phyloP scores from a whole-genome alignment of 495 filamentous ascomycete species.

The Xylaria castorea region DNA sequence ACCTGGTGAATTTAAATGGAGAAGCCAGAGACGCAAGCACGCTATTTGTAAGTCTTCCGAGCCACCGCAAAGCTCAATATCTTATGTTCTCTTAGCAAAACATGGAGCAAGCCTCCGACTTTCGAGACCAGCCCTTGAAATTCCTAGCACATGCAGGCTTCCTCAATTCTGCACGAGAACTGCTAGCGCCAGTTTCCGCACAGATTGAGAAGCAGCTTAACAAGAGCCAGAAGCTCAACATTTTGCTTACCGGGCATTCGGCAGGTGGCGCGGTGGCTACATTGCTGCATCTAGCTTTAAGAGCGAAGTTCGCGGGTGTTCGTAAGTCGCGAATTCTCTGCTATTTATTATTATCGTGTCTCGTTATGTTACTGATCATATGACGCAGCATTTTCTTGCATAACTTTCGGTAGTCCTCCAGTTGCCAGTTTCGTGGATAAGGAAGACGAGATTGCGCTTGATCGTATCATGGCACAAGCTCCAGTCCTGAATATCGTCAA shows the following conservation, averaged over 20 bases:
- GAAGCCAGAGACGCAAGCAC: not conserved
- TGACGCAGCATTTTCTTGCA: not conserved
- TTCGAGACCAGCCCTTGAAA: not conserved
- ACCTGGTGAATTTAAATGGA: slow-evolving; percentile 1
- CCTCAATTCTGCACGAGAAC: not conserved
- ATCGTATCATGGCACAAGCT: not conserved
- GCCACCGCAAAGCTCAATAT: not conserved
- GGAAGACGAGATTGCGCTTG: not conserved
- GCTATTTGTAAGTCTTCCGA: not conserved
- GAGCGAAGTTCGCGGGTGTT: not conserved
- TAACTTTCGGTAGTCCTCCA: slow-evolving; percentile 1
- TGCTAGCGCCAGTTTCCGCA: not conserved
- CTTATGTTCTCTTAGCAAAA: not conserved
- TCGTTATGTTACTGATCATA: not conserved
- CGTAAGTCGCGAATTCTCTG: not conserved
- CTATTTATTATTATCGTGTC: not conserved
- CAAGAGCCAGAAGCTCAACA: not conserved
- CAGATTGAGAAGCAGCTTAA: slow-evolving; percentile 1
- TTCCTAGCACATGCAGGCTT: not conserved
- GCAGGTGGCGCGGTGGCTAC: not conserved
- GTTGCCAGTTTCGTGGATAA: not conserved
- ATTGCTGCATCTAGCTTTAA: not conserved
- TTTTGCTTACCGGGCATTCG: not conserved
- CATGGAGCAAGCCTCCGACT: not conserved
- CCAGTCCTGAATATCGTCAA: not conserved